These are phyloP conservation scores for Trichophyton mentagrophytes DNA, from an alignment of 2,329 filamentous ascomycete species.

Conservation along the genomic window DNA sequence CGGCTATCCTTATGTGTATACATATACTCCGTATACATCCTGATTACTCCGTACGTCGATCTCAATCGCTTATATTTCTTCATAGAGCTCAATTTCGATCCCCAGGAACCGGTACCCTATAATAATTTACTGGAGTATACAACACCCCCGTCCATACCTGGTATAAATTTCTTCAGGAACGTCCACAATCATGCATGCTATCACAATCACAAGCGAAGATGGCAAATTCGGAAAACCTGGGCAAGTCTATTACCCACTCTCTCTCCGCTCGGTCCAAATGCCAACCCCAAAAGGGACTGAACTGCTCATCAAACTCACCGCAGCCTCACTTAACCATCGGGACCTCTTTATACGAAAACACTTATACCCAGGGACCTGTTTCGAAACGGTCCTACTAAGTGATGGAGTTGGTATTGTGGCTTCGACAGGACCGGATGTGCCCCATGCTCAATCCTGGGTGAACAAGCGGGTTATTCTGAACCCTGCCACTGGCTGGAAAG, in stretches of 20 bases:
- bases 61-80: neutral
- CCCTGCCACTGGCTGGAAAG: constrained; percentile 65
- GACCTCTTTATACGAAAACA: constrained; percentile 90
- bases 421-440: constrained; percentile 43
- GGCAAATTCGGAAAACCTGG: constrained; percentile 60
- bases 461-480: constrained; percentile 63
- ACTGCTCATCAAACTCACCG: constrained; percentile 61
- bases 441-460: constrained; percentile 42
- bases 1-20: neutral
- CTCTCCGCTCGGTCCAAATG: constrained; percentile 48
- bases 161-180: neutral
- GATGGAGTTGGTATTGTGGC: constrained; percentile 71
- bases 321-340: constrained; percentile 82
- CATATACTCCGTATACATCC: neutral
- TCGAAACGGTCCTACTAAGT: constrained; percentile 63
- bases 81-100: neutral
- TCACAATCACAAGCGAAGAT: constrained; percentile 42
- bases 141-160: neutral
- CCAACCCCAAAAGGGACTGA: constrained; percentile 54
- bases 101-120: neutral
- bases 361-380: constrained; percentile 75
- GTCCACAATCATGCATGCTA: constrained; percentile 22
- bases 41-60: neutral
- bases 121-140: neutral
- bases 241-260: constrained; percentile 54